Evolutionary conservation across 768 basidiomycete species (phyloP).

Genomic region (Termitomyces sp.): DNA sequence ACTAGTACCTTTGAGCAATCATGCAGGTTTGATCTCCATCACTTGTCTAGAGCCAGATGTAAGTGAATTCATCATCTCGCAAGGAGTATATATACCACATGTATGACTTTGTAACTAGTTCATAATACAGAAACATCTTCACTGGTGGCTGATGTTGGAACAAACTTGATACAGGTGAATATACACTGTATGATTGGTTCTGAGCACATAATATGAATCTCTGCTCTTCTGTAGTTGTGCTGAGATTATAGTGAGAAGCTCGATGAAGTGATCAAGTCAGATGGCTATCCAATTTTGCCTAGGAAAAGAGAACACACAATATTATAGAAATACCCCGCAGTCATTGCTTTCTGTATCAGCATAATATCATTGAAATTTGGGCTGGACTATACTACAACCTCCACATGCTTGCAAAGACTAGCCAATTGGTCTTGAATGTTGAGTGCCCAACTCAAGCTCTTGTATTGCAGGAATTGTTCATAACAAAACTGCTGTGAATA

Average conservation of each 20-base stretch:
- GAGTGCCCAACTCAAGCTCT: slow-evolving; percentile 89
- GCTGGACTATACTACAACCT: slow-evolving; percentile 84
- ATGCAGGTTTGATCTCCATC: slow-evolving; percentile 97
- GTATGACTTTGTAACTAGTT: slow-evolving; percentile 96
- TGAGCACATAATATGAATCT: slow-evolving; percentile 94
- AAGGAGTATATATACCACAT: slow-evolving; percentile 55
- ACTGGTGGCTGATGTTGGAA: slow-evolving; percentile 96
- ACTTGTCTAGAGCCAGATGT: slow-evolving; percentile 58
- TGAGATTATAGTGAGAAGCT: no score
- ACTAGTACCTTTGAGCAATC: slow-evolving; percentile 81
- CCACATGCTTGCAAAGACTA: slow-evolving; percentile 93
- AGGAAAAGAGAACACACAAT: no score
- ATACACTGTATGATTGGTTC: slow-evolving; percentile 94
- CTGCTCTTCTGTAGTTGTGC: slow-evolving; percentile 93
- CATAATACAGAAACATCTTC: slow-evolving; percentile 89
- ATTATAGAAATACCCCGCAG: slow-evolving; percentile 95
- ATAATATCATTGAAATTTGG: slow-evolving; percentile 92
- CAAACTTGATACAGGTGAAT: slow-evolving; percentile 92
- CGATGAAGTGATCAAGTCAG: no score
- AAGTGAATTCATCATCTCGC: neutral
- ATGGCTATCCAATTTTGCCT: no score
- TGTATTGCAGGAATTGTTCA: slow-evolving; percentile 93
- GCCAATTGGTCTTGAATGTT: slow-evolving; percentile 97
- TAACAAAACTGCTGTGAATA: slow-evolving; percentile 97
- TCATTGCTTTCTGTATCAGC: slow-evolving; percentile 92